Evolutionary conservation across 257 asterid genomes (phyloP).

Genomic region (Nicotiana obtusifolia): DNA sequence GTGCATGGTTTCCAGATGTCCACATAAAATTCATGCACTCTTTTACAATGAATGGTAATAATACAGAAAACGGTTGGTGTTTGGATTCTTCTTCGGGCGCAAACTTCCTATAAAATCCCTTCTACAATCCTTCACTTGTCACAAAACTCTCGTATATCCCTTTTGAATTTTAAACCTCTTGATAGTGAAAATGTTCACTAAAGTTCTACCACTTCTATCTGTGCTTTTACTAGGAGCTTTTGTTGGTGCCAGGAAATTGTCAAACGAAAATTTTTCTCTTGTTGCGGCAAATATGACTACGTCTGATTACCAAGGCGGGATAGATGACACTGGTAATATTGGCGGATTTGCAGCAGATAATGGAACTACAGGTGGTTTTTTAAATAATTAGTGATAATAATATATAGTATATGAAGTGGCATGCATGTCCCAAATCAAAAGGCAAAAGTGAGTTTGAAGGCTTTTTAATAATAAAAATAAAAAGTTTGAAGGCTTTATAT

Average conservation of each 20-base stretch:
- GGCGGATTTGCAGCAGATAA: neutral
- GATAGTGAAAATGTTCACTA: neutral
- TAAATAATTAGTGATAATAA: no score
- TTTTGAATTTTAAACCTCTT: neutral
- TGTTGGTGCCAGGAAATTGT: constrained; percentile 2
- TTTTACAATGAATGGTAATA: neutral
- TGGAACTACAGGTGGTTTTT: neutral
- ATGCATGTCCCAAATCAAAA: no score
- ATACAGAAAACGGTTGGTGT: neutral
- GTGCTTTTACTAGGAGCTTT: neutral
- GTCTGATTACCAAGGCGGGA: neutral
- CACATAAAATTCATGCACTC: neutral
- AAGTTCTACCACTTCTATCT: neutral
- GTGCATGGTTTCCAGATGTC: constrained; percentile 10
- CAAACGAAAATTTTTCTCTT: neutral
- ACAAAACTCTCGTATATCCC: neutral
- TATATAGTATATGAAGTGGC: no score
- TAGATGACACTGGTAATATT: neutral
- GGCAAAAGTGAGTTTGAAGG: no score
- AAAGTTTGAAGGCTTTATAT: neutral
- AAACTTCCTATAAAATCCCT: neutral
- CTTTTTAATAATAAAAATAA: neutral
- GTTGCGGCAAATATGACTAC: neutral
- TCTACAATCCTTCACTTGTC: neutral
- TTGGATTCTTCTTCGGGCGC: neutral